Evolutionary conservation across 148 eudicot species (phyloP).

Genomic region (Silene latifolia): DNA sequence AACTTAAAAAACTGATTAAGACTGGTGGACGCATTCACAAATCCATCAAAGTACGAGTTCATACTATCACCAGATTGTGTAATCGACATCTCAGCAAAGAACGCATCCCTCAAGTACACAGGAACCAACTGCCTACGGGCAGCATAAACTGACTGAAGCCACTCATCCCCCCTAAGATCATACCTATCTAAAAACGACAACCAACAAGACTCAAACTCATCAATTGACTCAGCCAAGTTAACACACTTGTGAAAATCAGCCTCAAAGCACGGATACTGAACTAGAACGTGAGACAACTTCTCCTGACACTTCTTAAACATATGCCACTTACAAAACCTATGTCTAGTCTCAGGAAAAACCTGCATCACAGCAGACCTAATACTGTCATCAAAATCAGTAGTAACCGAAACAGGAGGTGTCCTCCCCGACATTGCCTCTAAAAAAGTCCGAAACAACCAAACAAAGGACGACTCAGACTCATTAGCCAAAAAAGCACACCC

Average conservation of each 20-base stretch:
- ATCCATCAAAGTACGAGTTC: conserved; percentile 63
- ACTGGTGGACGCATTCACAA: conserved; percentile 55
- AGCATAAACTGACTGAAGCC: conserved; percentile 45
- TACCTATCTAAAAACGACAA: conserved; percentile 45
- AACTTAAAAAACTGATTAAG: conserved; percentile 45
- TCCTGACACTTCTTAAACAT: conserved; percentile 54
- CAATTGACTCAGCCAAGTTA: conserved; percentile 41
- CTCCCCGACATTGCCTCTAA: conserved; percentile 43
- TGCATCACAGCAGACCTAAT: conserved; percentile 40
- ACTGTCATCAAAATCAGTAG: conserved; percentile 50
- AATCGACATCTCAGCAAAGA: conserved; percentile 51
- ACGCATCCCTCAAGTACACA: conserved; percentile 48
- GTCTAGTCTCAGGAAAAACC: conserved; percentile 43
- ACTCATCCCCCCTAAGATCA: conserved; percentile 39
- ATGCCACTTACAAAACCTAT: conserved; percentile 58
- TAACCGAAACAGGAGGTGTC: conserved; percentile 40
- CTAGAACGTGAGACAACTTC: conserved; percentile 41
- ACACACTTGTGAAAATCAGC: conserved; percentile 55
- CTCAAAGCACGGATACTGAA: conserved; percentile 44
- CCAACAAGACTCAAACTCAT: conserved; percentile 60
- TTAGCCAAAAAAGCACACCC: conserved; percentile 50
- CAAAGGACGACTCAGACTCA: conserved; percentile 49
- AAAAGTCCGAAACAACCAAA: conserved; percentile 50
- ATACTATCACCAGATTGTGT: conserved; percentile 54
- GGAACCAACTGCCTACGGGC: conserved; percentile 51